Conservation (phyloP, 2,329 filamentous ascomycete genomes). For the Pseudocercospora musae region DNA sequence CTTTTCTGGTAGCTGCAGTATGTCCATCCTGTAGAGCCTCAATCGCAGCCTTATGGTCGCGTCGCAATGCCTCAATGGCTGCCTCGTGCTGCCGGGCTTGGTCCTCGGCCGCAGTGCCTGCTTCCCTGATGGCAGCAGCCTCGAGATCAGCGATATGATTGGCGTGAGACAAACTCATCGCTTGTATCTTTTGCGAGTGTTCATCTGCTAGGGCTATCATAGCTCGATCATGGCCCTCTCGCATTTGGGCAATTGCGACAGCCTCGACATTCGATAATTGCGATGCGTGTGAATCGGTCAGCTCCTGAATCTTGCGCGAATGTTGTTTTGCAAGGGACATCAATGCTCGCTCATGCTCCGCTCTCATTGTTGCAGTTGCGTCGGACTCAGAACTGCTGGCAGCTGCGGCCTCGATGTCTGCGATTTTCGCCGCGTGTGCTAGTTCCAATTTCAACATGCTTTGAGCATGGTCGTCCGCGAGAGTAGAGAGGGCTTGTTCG, state of each 20-base stretch:
- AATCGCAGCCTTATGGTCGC: slow-evolving; percentile 12
- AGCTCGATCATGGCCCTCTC: slow-evolving; percentile 12
- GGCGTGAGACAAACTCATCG: slow-evolving; percentile 10
- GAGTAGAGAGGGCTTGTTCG: slow-evolving; percentile 7
- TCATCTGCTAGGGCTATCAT: slow-evolving; percentile 10
- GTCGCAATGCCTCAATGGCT: slow-evolving; percentile 12
- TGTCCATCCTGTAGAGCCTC: slow-evolving; percentile 13
- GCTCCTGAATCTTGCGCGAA: slow-evolving; percentile 15
- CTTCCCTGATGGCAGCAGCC: slow-evolving; percentile 16
- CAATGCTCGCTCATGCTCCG: slow-evolving; percentile 15
- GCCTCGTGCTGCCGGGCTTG: slow-evolving; percentile 14
- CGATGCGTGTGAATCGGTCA: slow-evolving; percentile 11
- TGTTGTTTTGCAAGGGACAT: slow-evolving; percentile 15
- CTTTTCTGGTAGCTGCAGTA: background rate
- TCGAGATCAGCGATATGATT: slow-evolving; percentile 20
- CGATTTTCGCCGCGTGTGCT: slow-evolving; percentile 7
- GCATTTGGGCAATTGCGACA: background rate
- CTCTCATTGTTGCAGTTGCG: background rate
- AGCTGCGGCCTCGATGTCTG: slow-evolving; percentile 8
- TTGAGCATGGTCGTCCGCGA: slow-evolving; percentile 9
- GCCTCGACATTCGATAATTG: slow-evolving; percentile 11
- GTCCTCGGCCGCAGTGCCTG: slow-evolving; percentile 12
- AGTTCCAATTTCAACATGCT: slow-evolving; percentile 9
- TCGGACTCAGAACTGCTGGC: slow-evolving; percentile 2
- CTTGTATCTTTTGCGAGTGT: slow-evolving; percentile 18